Evolutionary conservation across 2,329 filamentous ascomycete species (phyloP).

Genomic region (Parafenestella ontariensis): DNA sequence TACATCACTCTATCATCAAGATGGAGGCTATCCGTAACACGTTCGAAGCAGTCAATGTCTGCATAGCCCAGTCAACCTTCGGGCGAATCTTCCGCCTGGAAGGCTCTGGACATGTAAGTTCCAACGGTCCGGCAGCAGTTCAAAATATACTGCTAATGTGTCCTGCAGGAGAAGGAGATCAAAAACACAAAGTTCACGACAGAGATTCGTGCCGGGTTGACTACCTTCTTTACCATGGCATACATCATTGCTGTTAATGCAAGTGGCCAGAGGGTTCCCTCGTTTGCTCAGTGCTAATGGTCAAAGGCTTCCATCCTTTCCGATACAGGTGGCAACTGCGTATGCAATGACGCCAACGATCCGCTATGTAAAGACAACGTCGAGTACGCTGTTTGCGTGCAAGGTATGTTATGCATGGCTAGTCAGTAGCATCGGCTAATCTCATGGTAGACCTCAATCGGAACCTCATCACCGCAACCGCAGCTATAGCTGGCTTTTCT

Average conservation of each 20-base stretch:
- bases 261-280: background rate
- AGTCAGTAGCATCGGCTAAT: background rate
- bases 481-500: conserved; percentile 78
- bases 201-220: conserved; percentile 81
- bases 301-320: conserved; percentile 46
- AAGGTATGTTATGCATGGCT: conserved; percentile 28
- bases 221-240: conserved; percentile 66
- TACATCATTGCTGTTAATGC: conserved; percentile 44
- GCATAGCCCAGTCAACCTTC: conserved; percentile 44
- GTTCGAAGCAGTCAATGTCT: conserved; percentile 31
- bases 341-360: conserved; percentile 61
- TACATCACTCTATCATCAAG: conserved; percentile 8
- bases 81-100: conserved; percentile 73
- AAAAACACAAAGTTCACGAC: conserved; percentile 81
- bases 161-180: conserved; percentile 68
- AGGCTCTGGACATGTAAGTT: conserved; percentile 79
- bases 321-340: conserved; percentile 76
- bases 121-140: background rate
- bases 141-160: conserved; percentile 11
- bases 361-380: conserved; percentile 63
- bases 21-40: conserved; percentile 34
- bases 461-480: conserved; percentile 83
- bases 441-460: conserved; percentile 64
- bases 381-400: conserved; percentile 67
- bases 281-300: conserved; percentile 13